phyloP scores from a whole-genome alignment of 2,329 filamentous ascomycete genomes.

The Fusarium continuum region DNA sequence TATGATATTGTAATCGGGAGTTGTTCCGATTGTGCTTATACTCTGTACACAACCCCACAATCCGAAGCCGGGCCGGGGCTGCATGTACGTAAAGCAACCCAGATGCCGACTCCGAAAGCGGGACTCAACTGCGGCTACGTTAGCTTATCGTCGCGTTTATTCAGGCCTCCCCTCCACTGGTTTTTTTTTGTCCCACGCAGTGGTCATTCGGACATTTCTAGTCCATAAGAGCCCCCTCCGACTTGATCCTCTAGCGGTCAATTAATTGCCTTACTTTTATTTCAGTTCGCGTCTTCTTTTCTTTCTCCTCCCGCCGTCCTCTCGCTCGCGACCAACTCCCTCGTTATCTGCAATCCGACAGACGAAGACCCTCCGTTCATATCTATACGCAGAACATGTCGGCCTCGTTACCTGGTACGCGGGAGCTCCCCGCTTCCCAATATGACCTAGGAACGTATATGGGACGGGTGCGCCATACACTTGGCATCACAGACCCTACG shows the following conservation, averaged over 20 bases:
- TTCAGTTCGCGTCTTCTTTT: neutral
- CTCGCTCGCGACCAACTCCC: conserved; percentile 6
- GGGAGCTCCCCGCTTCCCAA: conserved; percentile 89
- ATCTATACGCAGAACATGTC: conserved; percentile 60
- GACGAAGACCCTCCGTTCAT: conserved; percentile 2
- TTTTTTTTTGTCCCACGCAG: conserved; percentile 35
- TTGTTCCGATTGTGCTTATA: conserved; percentile 18
- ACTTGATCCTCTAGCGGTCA: conserved; percentile 17
- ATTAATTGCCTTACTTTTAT: conserved; percentile 7
- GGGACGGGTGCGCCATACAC: conserved; percentile 90
- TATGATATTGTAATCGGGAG: neutral
- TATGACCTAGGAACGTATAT: conserved; percentile 94
- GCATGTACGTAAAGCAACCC: conserved; percentile 23
- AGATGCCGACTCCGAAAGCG: conserved; percentile 45
- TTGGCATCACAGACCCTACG: conserved; percentile 94
- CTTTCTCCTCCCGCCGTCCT: conserved; percentile 1
- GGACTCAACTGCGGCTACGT: conserved; percentile 33
- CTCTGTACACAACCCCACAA: conserved; percentile 26
- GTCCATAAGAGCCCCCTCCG: conserved; percentile 23
- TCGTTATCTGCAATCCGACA: conserved; percentile 16
- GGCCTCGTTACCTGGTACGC: conserved; percentile 70
- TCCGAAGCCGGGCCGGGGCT: conserved; percentile 22
- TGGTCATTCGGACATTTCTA: conserved; percentile 30
- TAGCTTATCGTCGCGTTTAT: conserved; percentile 46
- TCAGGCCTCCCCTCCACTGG: conserved; percentile 17